phyloP scores from a whole-genome alignment of 768 basidiomycete genomes.

The Postia placenta region DNA sequence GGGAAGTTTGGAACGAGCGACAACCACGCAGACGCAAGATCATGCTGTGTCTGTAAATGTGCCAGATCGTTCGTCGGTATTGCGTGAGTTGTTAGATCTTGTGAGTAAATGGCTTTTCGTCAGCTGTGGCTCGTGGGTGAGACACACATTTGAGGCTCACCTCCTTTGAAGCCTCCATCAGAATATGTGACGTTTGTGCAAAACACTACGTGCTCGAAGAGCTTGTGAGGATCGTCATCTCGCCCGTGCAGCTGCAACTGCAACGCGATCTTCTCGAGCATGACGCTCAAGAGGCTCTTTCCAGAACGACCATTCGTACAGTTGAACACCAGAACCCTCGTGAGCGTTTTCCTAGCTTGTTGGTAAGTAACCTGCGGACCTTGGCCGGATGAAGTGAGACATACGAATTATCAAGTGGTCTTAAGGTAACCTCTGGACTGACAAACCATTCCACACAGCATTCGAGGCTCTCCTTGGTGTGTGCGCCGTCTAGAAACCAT shows the following conservation, averaged over 20 bases:
- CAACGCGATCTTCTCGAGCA: slow-evolving; percentile 45
- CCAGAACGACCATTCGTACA: slow-evolving; percentile 91
- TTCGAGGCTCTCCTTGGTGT: slow-evolving; percentile 85
- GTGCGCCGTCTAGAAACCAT: slow-evolving; percentile 96
- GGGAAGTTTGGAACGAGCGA: slow-evolving; percentile 58
- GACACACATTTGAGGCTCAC: slow-evolving; percentile 31
- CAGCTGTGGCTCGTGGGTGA: neutral
- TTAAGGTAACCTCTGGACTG: slow-evolving; percentile 46
- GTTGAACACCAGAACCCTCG: slow-evolving; percentile 83
- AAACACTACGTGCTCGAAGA: slow-evolving; percentile 88
- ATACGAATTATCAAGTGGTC: slow-evolving; percentile 15
- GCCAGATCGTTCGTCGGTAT: slow-evolving; percentile 57
- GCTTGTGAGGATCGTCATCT: slow-evolving; percentile 32
- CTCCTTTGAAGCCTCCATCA: slow-evolving; percentile 86
- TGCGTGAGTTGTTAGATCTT: slow-evolving; percentile 75
- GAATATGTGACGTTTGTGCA: slow-evolving; percentile 95
- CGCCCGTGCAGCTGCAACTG: slow-evolving; percentile 39
- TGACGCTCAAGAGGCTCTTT: slow-evolving; percentile 53
- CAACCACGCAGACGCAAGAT: slow-evolving; percentile 71
- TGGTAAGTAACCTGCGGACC: slow-evolving; percentile 5
- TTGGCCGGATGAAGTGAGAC: too few relatives aligned
- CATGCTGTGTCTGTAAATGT: slow-evolving; percentile 67
- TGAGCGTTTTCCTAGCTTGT: slow-evolving; percentile 21
- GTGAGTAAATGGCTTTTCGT: neutral
- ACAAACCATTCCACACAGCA: slow-evolving; percentile 90